Base-by-base conservation (phyloP, 495 filamentous ascomycete species). In the Penicillium tannophilum region DNA sequence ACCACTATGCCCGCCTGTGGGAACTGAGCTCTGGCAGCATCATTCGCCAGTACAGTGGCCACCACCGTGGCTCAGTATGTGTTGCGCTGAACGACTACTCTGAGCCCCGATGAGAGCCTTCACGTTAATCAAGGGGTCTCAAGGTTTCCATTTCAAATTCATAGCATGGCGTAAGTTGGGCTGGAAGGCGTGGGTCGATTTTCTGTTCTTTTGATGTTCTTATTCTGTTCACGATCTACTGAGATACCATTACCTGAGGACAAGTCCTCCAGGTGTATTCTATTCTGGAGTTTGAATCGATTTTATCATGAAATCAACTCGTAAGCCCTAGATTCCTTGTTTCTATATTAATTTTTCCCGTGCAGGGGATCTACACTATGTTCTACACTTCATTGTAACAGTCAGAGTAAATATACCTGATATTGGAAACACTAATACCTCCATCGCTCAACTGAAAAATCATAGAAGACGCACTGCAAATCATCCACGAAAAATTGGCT, bases 1-100 rank as follows among this genome's bases (percentile, higher is more conserved):
- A 98, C 72, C 94, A 98, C 72, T 98, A 96, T 72, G 94, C 94
- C 1, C 82, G 94, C n/a, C 74, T 98, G 54, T 98, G 94, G 94
- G 94, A 98, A 79, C 76, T 98, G 58, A 81, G 80, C 52, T 83
- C 79, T 44, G 90, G 96, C 66, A 86, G 86, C 53, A 92, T 98
- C 59, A 98, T 98, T 67, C 84, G 94, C 48, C 94, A 98, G 74
- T 98, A 98, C 70, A 98, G 96, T 73, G 94, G 94, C 23, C 94
- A 98, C 74, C 94, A 98, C 71, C 84, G 94, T 24, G 94, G 94
- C 26, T 89, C 92, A 3, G 93, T 98, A 1, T 98, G 94, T 74
- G 94, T 98, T 52, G 94, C 94, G 30, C 79, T 98, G 52, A 98
- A 98, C 71, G 94, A 98, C 74, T 97, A 96, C 70, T 94, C 90